These are phyloP conservation scores for Plasmodium yoelii DNA, from an alignment of 169 alveolate genomes.

Conservation along the genomic window DNA sequence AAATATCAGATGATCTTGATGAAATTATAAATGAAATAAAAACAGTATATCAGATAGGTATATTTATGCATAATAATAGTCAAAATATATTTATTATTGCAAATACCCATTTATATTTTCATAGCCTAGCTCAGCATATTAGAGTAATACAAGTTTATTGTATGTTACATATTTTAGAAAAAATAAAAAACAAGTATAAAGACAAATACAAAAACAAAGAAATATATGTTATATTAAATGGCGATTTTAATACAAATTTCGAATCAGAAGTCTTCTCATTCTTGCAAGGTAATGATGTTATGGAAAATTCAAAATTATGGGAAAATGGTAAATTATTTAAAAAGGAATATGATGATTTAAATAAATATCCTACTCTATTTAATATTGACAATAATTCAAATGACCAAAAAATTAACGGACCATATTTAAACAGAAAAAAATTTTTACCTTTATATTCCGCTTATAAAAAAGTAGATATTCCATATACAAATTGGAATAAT, in stretches of 20 bases:
- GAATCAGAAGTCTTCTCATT: conserved; percentile 72
- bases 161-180: conserved; percentile 35
- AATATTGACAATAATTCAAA: conserved; percentile 15
- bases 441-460: conserved; percentile 64
- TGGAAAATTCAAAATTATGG: conserved; percentile 49
- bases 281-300: conserved; percentile 49
- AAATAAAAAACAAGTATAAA: conserved; percentile 31
- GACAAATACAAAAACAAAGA: conserved; percentile 14
- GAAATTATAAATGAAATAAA: conserved; percentile 59
- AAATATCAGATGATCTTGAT: conserved; percentile 24
- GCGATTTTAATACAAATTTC: conserved; percentile 66
- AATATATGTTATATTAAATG: conserved; percentile 44
- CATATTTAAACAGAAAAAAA: conserved; percentile 50
- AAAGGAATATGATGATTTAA: conserved; percentile 70
- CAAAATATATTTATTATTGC: conserved; percentile 32
- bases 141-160: conserved; percentile 55
- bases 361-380: conserved; percentile 64
- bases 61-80: conserved; percentile 37
- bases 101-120: conserved; percentile 74
- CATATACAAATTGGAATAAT: conserved; percentile 71
- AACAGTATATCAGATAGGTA: conserved; percentile 69
- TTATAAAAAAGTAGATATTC: conserved; percentile 53
- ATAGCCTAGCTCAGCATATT: conserved; percentile 67
- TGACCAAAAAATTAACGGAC: conserved; percentile 42
- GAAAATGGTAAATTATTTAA: conserved; percentile 50